Evolutionary conservation across 192 early-diverging fungal species (phyloP), one percentile per base, ranked within the genome.

Genomic region (Rhizoclosmatium globosum): DNA sequence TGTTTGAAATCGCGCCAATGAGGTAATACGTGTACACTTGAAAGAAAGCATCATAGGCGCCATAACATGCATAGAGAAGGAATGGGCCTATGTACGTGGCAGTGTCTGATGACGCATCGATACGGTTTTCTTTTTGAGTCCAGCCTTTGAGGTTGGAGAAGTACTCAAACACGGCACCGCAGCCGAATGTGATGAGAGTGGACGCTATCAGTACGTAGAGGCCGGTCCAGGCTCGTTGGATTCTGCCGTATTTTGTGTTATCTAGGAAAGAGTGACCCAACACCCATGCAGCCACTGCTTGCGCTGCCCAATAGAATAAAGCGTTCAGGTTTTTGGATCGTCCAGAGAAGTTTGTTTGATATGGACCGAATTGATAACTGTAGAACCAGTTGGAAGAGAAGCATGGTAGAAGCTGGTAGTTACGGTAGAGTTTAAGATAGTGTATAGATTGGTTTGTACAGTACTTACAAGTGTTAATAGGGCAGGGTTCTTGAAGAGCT

Each of bases 1-100:
- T 92, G 82, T 95, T 95, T 9, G 93, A 91, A 74, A 95, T 82
- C 47, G 94, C 88, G 15, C 94, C 95, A 80, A 96, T 91, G 41
- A 96, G 75, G 94, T 94, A 96, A 89, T 96, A 95, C 1, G 85
- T 82, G 47, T 87, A 90, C 72, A 87, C 88, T 86, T 96, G 95
- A 85, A 91, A 95, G 67, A 94, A 87, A 43, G 95, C 91, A 80
- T 96, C 95, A 70, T 85, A 87, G 3, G 93, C 45, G 44, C 95
- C 95, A 80, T 91, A 94, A 61, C 90, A 73, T 67, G 92, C 80
- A 73, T 95, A 96, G 45, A 93, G 79, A 74, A 94, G 82, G 41
- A 92, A 84, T 2, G 89, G 83, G 41, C 89, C 90, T 19, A 83
- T 85, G 67, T 88, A 68, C 15, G 31, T 13, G 67, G 39, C 91